Evolutionary conservation across 169 alveolate genomes (phyloP), one percentile per base, ranked within the genome.

Genomic region (Eimeria necatrix): DNA sequence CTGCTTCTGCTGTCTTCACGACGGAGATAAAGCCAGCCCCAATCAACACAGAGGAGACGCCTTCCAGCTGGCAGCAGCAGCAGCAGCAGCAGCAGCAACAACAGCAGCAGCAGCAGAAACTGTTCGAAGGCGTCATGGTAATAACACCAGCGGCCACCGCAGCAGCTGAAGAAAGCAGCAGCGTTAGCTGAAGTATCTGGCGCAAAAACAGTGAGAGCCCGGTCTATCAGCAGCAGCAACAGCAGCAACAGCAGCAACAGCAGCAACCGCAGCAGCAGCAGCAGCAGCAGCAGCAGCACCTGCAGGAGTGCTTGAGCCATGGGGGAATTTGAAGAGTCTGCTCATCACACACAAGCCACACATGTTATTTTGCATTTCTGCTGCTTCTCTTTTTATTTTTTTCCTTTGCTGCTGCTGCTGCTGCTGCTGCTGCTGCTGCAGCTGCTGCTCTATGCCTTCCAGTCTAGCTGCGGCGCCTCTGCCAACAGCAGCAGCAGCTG

Each of bases 21-120:
- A 68, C 78, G n/a, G 78, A 68, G 46, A 68, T 52, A n/a, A 68
- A 68, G 78, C 78, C 78, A n/a, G 78, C 78, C 41, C 78, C 78
- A 68, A 68, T 14, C n/a, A 68, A 24, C 12, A 68, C 78, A n/a
- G 78, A 68, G 41, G n/a, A 16, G 46, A 68, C 78, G 78, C 78
- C 78, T 52, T n/a, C 32, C 78, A 18, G 46, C 78, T 68, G n/a
- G n/a, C 78, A 68, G 32, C 78, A 68, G 78, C 9, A 14, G n/a
- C 12, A 12, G n/a, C 12, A 14, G n/a, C 78, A 68, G 14, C n/a
- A 18, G 78, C 78, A 68, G 78, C 78, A 68, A 24, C 78, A 56
- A 3, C 68, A 56, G 22, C 68, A 56, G 68, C 78, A 56, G 68
- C 68, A 56, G 22, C 68, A 56, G 68, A 12, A 56, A 10, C 20